A percentile compares a stretch with the other conserved stretches of the same genome.
Evolutionary conservation across 768 basidiomycete genomes (phyloP).

Genomic region (Mycena albidolilacea): DNA sequence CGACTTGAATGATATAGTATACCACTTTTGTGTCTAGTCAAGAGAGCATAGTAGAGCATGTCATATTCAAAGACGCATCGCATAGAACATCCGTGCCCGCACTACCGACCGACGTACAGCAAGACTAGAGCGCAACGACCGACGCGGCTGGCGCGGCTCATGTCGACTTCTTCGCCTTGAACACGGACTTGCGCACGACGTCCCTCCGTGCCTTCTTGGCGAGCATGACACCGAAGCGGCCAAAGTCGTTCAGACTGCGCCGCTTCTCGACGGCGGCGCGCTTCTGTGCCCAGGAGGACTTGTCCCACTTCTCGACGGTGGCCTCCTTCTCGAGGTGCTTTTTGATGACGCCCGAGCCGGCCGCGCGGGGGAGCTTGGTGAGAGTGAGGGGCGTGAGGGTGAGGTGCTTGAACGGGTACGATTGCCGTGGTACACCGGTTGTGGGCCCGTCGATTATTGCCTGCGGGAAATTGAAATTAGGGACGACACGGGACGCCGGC

Average conservation of each 20-base stretch:
- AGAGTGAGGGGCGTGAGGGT: conserved; percentile 90
- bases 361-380: conserved; percentile 87
- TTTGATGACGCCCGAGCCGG: conserved; percentile 85
- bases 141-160: conserved; percentile 35
- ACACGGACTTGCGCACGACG: conserved; percentile 77
- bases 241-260: conserved; percentile 89
- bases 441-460: conserved; percentile 96
- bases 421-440: conserved; percentile 92
- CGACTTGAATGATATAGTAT: conserved; percentile 19
- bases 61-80: conserved; percentile 37
- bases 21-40: background rate
- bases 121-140: conserved; percentile 33
- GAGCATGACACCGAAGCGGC: conserved; percentile 89
- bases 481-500: background rate
- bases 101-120: conserved; percentile 34
- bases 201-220: conserved; percentile 92
- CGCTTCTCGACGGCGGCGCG: conserved; percentile 81
- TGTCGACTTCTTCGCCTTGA: conserved; percentile 64
- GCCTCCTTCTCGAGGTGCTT: conserved; percentile 92
- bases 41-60: conserved; percentile 36
- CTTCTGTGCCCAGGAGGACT: conserved; percentile 91
- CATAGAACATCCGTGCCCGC: conserved; percentile 26
- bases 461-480: conserved; percentile 56
- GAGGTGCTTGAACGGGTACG: conserved; percentile 93
- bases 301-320: conserved; percentile 90